phyloP scores from a whole-genome alignment of 768 basidiomycete species.

The Pleurotus platypus region DNA sequence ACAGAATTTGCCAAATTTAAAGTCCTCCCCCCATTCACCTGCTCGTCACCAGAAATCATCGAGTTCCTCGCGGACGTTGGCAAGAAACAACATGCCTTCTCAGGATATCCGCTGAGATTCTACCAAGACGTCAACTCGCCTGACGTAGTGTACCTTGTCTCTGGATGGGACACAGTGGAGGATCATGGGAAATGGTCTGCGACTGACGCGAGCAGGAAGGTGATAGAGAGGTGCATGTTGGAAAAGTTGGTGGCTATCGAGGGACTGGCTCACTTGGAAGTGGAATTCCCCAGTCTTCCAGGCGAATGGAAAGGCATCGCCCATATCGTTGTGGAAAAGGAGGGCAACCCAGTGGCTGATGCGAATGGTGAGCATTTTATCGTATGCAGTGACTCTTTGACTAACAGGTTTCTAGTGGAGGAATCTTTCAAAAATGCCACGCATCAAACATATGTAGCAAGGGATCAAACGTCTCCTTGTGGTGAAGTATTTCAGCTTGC shows the following conservation, averaged over 20 bases:
- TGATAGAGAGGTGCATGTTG: constrained; percentile 17
- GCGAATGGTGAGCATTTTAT: too few relatives aligned
- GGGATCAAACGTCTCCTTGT: background rate
- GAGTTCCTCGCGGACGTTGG: constrained; percentile 26
- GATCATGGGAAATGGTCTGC: constrained; percentile 40
- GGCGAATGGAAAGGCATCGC: background rate
- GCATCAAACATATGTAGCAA: background rate
- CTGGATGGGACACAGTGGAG: constrained; percentile 39
- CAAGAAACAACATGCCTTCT: constrained; percentile 34
- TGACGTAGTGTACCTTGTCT: constrained; percentile 31
- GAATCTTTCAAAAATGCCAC: too few relatives aligned
- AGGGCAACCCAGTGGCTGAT: background rate
- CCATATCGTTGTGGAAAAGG: background rate
- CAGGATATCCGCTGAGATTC: constrained; percentile 37
- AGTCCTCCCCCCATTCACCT: constrained; percentile 25
- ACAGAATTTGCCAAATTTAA: constrained; percentile 39
- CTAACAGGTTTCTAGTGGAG: too few relatives aligned
- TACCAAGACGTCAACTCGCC: constrained; percentile 25
- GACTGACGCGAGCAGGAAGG: constrained; percentile 33
- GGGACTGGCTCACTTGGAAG: constrained; percentile 33
- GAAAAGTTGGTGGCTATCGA: constrained; percentile 22
- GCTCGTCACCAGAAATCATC: constrained; percentile 23
- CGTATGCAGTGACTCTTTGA: too few relatives aligned
- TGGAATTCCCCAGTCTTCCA: constrained; percentile 32
- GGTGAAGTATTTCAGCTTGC: background rate